Evolutionary conservation across 2,329 filamentous ascomycete genomes (phyloP), one percentile per base, ranked within the genome.

Genomic region (Colletotrichum lindemuthianum): DNA sequence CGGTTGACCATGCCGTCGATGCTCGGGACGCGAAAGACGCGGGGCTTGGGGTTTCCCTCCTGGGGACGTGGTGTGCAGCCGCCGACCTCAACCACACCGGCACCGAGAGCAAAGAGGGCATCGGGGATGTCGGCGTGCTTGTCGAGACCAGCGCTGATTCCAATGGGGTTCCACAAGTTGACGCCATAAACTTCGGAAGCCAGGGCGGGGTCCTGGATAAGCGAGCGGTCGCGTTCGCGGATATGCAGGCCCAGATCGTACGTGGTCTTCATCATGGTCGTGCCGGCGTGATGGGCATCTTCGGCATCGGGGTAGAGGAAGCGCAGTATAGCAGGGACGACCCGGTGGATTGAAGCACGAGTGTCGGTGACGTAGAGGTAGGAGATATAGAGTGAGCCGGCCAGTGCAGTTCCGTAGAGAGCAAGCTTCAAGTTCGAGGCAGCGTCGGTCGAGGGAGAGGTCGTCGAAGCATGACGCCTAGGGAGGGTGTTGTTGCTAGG

Each of bases 91-190:
- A 99, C 92, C 41, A 98, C 85, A 3, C 89, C 90, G 32, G 95
- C 90, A 37, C 96, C 96, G 3, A 97, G 81, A 8, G 89, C 92
- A 74, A 98, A 92, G 40, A 99, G 83, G 12, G 90, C 86, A 71
- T 95, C 91, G 1, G 94, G 92, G 58, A 98, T 90, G 67, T 97
- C 92, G 58, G 90, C 96, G 73, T 97, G 87, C 82, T 99, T 98
- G 81, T 98, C 96, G 47, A 99, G 88, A 9, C 96, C 96, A 6
- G 93, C 96, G n/a, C 93, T 96, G 68, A 96, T 97, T 60, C 91
- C 96, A 71, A 99, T 89, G 1, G 96, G 96, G 78, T 97, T 98
- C 71, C 86, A 83, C 50, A 99, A 79, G 4, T 81, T 84, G 67
- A 90, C 86, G 40, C 91, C 93, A 74, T 97, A 97, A 16, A 98